These are phyloP conservation scores for Meripilus lineatus DNA, from an alignment of 1,284 basidiomycete genomes.

Conservation along the genomic window DNA sequence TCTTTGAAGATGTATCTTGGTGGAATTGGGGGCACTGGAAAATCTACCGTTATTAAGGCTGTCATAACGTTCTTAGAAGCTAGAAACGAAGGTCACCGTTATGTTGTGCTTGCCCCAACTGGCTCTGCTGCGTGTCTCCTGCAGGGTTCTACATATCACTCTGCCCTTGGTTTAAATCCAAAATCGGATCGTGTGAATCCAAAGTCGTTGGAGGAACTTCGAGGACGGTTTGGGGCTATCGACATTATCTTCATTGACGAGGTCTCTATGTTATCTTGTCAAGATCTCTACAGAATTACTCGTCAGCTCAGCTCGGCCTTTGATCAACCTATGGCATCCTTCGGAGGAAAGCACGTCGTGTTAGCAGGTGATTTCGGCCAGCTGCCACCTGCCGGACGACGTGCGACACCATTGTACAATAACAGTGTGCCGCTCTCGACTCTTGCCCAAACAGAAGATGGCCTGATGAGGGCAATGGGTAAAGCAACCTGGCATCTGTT, in stretches of 20 bases:
- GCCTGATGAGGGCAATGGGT: too few relatives aligned
- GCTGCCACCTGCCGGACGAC: slow-evolving; percentile 14
- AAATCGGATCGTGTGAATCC: too few relatives aligned
- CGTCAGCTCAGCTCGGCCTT: slow-evolving; percentile 1
- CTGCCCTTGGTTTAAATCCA: slow-evolving; percentile 22
- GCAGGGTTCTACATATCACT: slow-evolving; percentile 36
- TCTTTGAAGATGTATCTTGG: too few relatives aligned
- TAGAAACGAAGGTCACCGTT: slow-evolving; percentile 21
- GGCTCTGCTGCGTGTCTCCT: slow-evolving; percentile 32
- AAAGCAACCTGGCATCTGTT: slow-evolving; percentile 7
- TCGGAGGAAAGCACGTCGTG: slow-evolving; percentile 9
- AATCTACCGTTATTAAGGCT: slow-evolving; percentile 37
- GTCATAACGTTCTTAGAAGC: slow-evolving; percentile 25
- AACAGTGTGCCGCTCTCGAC: too few relatives aligned
- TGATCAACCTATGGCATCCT: not conserved
- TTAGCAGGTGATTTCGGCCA: slow-evolving; percentile 13
- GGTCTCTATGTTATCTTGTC: slow-evolving; percentile 10
- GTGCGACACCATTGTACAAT: too few relatives aligned
- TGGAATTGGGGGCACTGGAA: too few relatives aligned
- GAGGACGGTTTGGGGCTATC: slow-evolving; percentile 20
- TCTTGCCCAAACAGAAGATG: too few relatives aligned
- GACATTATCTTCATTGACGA: slow-evolving; percentile 27
- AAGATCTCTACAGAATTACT: slow-evolving; percentile 4
- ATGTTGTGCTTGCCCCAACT: slow-evolving; percentile 32
- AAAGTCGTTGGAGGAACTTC: slow-evolving; percentile 5